Evolutionary conservation across 768 basidiomycete species (phyloP).

Genomic region (Clavaria fumosa): DNA sequence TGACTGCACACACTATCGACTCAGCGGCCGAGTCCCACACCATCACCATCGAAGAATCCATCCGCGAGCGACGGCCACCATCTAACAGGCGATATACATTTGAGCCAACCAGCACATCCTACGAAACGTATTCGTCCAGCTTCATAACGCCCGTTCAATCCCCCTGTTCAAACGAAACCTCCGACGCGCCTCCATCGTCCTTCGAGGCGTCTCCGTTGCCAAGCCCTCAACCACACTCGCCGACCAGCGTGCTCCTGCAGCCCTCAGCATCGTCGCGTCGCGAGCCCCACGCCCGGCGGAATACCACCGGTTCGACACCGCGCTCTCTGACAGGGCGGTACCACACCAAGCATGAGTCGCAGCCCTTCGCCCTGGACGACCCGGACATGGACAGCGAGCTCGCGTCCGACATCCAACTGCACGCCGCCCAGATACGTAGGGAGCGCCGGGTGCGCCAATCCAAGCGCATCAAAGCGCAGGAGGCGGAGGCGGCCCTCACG

Average conservation of each 20-base stretch:
- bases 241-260: conserved; percentile 26
- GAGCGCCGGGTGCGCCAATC: conserved; percentile 64
- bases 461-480: conserved; percentile 53
- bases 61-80: conserved; percentile 1
- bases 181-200: conserved; percentile 7
- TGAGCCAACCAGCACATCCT: neutral
- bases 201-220: conserved; percentile 14
- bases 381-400: conserved; percentile 36
- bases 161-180: neutral
- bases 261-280: conserved; percentile 25
- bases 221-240: conserved; percentile 11
- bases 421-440: conserved; percentile 73
- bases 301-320: conserved; percentile 43
- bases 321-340: conserved; percentile 11
- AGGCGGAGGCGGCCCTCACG: conserved; percentile 44
- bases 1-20: conserved; percentile 5
- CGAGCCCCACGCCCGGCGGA: conserved; percentile 38
- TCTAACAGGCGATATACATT: neutral
- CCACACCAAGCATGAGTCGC: conserved; percentile 20
- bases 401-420: conserved; percentile 71
- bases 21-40: conserved; percentile 6
- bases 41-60: neutral
- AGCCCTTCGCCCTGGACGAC: conserved; percentile 22
- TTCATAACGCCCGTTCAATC: neutral
- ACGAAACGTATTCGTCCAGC: neutral